Conservation (phyloP, 495 filamentous ascomycete species). For the Oidiodendron maius region DNA sequence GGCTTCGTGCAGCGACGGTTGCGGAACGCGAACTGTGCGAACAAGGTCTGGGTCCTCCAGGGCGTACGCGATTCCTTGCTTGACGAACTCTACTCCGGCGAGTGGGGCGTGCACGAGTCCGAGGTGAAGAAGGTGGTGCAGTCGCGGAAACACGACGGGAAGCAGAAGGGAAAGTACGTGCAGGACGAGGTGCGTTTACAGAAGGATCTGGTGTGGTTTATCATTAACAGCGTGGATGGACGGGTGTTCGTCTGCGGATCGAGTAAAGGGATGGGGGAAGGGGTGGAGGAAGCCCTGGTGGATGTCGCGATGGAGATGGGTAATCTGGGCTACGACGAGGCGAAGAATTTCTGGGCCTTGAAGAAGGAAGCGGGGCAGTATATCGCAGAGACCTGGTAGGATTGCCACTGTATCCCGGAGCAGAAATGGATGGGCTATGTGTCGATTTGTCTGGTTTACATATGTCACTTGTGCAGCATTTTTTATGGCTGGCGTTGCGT, state of each 20-base stretch:
- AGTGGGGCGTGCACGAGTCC: conserved; percentile 90
- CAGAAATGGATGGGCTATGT: too few species aligned
- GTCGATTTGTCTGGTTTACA: too few species aligned
- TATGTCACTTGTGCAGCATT: too few species aligned
- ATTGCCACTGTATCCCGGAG: too few species aligned
- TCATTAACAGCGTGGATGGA: conserved; percentile 89
- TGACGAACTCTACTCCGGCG: conserved; percentile 92
- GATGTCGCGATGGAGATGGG: conserved; percentile 80
- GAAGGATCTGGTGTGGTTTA: conserved; percentile 93
- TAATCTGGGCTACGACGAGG: conserved; percentile 65
- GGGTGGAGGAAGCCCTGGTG: conserved; percentile 76
- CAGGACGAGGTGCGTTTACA: conserved; percentile 83
- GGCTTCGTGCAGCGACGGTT: conserved; percentile 94
- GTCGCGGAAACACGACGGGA: conserved; percentile 51
- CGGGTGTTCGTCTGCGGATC: conserved; percentile 94
- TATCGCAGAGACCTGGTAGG: conserved; percentile 71
- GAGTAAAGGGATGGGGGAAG: conserved; percentile 94
- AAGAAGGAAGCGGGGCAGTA: conserved; percentile 85
- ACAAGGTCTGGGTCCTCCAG: conserved; percentile 99
- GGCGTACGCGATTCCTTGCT: conserved; percentile 88
- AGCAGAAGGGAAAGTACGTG: conserved; percentile 64
- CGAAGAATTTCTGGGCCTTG: conserved; percentile 68
- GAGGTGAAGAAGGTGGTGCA: conserved; percentile 93
- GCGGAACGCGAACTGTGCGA: conserved; percentile 93
- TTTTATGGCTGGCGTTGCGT: too few species aligned